Conservation (phyloP, 176 grass and related monocot species). For the Aegilops longissima region DNA sequence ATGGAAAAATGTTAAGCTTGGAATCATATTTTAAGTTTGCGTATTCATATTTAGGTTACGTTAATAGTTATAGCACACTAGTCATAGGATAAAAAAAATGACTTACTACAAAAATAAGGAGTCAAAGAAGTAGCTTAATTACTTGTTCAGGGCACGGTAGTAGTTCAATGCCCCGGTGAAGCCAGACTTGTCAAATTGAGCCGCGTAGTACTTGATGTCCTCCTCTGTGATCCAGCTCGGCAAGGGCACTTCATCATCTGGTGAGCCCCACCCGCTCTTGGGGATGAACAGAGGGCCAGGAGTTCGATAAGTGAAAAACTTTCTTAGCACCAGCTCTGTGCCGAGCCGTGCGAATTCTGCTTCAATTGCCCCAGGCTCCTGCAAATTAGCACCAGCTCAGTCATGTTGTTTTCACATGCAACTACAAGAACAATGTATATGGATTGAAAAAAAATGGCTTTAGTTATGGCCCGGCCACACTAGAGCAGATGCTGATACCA, state of each 20-base stretch:
- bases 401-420: neutral
- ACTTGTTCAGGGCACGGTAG: conserved; percentile 65
- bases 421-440: neutral
- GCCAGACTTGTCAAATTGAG: conserved; percentile 54
- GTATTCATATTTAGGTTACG: neutral
- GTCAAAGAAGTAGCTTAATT: neutral
- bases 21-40: neutral
- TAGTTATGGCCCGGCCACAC: neutral
- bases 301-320: conserved; percentile 42
- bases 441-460: neutral
- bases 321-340: conserved; percentile 44
- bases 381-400: neutral
- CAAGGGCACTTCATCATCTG: conserved; percentile 42
- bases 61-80: neutral
- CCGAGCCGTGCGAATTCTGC: conserved; percentile 60
- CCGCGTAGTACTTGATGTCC: conserved; percentile 56
- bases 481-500: neutral
- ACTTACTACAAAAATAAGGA: neutral
- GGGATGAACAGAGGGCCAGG: conserved; percentile 50
- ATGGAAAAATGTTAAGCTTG: neutral
- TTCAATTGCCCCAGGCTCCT: conserved; percentile 64
- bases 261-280: conserved; percentile 59
- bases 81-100: neutral
- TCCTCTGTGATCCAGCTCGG: conserved; percentile 62
- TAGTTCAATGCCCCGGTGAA: conserved; percentile 70